Evolutionary conservation across 2,329 filamentous ascomycete genomes (phyloP), one percentile per base, ranked within the genome.

Genomic region (Trichoderma cornu-damae): DNA sequence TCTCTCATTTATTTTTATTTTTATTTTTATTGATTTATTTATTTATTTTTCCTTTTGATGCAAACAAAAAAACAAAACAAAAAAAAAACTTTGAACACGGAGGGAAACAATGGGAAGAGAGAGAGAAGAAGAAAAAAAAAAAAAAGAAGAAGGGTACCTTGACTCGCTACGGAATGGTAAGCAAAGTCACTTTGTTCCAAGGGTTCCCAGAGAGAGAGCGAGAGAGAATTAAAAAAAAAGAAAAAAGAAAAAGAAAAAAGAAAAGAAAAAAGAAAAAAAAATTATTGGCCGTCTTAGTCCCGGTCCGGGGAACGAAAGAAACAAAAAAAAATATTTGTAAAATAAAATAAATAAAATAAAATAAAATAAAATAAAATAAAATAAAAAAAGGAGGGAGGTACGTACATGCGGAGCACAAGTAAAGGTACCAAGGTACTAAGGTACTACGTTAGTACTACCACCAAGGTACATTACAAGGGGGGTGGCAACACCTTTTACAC

Each of bases 61-160:
- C 51, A 54, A 54, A 54, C 51, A 59, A 47, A 48, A 53, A 57
- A 57, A 35, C 24, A 62, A 50, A 34, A 43, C 44, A 60, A 58
- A 57, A 53, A 55, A 46, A 52, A 51, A 51, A 57, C 16, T 4
- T 14, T 26, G 60, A 57, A 58, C 56, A 60, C n/a, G 58, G 60
- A 58, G 56, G 54, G 35, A 30, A 50, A 58, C 18, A 49, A 32
- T 52, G 56, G 49, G 48, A 53, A 60, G 38, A 59, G n/a, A 54
- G 47, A 54, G 40, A 59, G 43, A 48, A 53, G 56, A 57, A 35
- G 20, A 62, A 50, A 34, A 43, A 47, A 60, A 58, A 57, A 53
- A 55, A 46, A 52, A 51, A 51, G 56, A 50, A 47, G 50, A 60
- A 42, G 58, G 14, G 55, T 44, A 47, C 56, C 49, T 47, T 30